Conservation (phyloP, 306 rosid species). For the Pterocarpus macrocarpus region DNA sequence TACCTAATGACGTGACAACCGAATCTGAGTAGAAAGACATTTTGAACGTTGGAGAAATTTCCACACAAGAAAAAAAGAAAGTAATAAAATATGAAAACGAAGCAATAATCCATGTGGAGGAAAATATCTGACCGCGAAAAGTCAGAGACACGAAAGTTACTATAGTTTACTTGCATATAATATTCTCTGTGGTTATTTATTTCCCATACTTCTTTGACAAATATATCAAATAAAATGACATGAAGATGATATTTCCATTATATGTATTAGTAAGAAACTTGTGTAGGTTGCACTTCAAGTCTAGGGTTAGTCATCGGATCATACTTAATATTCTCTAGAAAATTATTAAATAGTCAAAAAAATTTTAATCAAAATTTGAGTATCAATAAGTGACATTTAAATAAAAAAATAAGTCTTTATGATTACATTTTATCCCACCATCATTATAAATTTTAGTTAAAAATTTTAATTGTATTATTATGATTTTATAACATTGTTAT, state of each 20-base stretch:
- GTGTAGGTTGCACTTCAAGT: neutral
- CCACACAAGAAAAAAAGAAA: neutral
- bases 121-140: conserved; percentile 6
- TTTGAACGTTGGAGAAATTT: neutral
- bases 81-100: neutral
- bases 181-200: neutral
- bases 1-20: neutral
- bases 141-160: conserved; percentile 25
- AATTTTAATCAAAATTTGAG: too few relatives aligned
- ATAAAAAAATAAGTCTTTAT: too few relatives aligned
- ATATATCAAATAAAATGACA: neutral
- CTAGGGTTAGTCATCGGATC: neutral
- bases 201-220: neutral
- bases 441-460: too few relatives aligned
- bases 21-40: neutral
- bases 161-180: neutral
- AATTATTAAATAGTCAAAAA: too few relatives aligned
- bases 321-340: neutral
- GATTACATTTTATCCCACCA: too few relatives aligned
- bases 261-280: neutral
- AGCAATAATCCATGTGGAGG: neutral
- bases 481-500: too few relatives aligned
- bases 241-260: neutral
- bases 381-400: too few relatives aligned
- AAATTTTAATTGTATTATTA: too few relatives aligned